phyloP scores from a whole-genome alignment of 75 land plant species.

The Pinus albicaulis region DNA sequence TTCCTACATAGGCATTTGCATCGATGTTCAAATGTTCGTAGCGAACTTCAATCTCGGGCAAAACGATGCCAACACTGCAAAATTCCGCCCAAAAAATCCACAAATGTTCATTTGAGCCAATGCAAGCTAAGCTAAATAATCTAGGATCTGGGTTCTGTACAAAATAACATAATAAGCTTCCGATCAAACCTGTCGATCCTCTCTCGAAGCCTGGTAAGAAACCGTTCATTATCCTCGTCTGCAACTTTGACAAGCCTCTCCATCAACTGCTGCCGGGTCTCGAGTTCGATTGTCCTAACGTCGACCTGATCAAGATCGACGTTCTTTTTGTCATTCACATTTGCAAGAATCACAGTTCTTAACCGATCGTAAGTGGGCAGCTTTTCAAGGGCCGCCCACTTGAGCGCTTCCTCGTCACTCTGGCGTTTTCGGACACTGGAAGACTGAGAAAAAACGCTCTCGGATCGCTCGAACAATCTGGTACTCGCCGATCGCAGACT shows the following conservation, averaged over 20 bases:
- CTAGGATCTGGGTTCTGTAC: too few relatives aligned
- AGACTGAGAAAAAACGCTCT: background rate
- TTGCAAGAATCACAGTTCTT: slow-evolving; percentile 13
- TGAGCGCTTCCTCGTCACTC: slow-evolving; percentile 30
- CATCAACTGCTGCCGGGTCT: slow-evolving; percentile 30
- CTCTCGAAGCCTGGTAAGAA: too few relatives aligned
- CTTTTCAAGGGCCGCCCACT: slow-evolving; percentile 40
- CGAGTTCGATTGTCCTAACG: slow-evolving; percentile 19
- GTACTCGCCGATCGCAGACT: background rate
- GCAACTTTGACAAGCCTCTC: slow-evolving; percentile 36
- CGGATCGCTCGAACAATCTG: background rate
- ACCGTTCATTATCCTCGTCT: slow-evolving; percentile 43
- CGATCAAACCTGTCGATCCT: slow-evolving; percentile 13
- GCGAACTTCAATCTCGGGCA: slow-evolving; percentile 34
- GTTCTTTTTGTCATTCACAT: background rate
- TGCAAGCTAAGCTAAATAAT: too few relatives aligned
- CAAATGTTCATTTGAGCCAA: too few relatives aligned
- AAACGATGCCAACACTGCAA: too few relatives aligned
- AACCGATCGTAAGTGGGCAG: slow-evolving; percentile 34
- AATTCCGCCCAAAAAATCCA: too few relatives aligned
- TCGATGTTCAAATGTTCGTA: slow-evolving; percentile 32
- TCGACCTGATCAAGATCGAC: slow-evolving; percentile 18
- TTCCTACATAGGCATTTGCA: slow-evolving; percentile 29
- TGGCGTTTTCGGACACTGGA: background rate
- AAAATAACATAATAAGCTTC: too few relatives aligned